Percentiles rank a stretch among this genome's conserved stretches.
These are phyloP conservation scores for Syzygium jambos DNA, from an alignment of 345 rosid genomes.

Conservation along the genomic window DNA sequence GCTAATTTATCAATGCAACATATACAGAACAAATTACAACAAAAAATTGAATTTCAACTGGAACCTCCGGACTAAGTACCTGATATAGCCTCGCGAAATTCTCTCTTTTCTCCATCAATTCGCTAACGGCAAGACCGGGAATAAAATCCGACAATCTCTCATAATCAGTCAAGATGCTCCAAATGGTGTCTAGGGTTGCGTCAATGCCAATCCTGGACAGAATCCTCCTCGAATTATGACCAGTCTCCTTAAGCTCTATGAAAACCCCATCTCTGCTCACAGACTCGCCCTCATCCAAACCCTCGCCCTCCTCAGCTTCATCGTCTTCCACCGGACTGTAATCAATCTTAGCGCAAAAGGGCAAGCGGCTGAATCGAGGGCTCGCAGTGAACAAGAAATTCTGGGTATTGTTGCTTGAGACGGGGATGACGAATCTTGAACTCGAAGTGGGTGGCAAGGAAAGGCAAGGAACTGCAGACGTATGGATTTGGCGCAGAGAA, in stretches of 20 bases:
- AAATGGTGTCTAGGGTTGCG: conserved; percentile 58
- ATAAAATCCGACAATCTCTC: conserved; percentile 72
- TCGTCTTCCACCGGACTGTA: conserved; percentile 1
- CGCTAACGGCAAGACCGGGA: conserved; percentile 75
- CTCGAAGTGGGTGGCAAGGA: not conserved
- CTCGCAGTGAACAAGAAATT: not conserved
- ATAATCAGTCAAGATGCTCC: conserved; percentile 75
- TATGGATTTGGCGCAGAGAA: not conserved
- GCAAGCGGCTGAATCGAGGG: not conserved
- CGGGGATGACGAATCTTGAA: not conserved
- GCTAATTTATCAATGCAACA: not conserved
- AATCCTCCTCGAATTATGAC: conserved; percentile 57
- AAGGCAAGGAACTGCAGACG: not conserved
- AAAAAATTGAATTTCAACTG: not conserved
- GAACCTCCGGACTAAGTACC: conserved; percentile 11
- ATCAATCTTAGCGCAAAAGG: conserved; percentile 22
- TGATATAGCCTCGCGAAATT: conserved; percentile 71
- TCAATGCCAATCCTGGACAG: conserved; percentile 62
- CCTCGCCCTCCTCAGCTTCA: conserved; percentile 9
- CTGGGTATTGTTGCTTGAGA: not conserved
- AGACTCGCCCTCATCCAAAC: conserved; percentile 25
- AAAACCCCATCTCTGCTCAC: conserved; percentile 40
- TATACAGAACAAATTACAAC: not conserved
- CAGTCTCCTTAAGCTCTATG: conserved; percentile 51
- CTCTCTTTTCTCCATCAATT: conserved; percentile 63